These are phyloP conservation scores for Cinnamomum chago DNA, from an alignment of 164 flowering plant genomes.

Conservation along the genomic window DNA sequence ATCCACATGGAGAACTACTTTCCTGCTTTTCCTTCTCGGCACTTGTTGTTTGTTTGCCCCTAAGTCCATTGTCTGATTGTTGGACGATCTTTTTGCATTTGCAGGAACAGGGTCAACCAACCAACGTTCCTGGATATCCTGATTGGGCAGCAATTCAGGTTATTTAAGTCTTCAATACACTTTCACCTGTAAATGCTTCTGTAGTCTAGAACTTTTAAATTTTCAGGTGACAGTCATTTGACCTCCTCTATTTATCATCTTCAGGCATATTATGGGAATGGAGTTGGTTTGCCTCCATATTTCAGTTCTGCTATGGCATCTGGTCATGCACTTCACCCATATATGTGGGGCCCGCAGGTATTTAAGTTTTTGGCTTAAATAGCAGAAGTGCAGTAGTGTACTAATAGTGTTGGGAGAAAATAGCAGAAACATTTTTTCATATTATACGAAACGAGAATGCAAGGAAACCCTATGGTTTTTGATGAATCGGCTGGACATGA, in stretches of 20 bases:
- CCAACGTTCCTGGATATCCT: slow-evolving; percentile 51
- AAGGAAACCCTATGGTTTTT: background rate
- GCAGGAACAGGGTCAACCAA: slow-evolving; percentile 47
- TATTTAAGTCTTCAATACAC: background rate
- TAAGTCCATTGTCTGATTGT: slow-evolving; percentile 10
- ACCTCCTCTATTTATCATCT: slow-evolving; percentile 1
- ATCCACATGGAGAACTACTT: background rate
- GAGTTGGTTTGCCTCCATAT: slow-evolving; percentile 31
- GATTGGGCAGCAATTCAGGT: slow-evolving; percentile 84
- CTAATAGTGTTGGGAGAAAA: background rate
- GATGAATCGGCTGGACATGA: background rate
- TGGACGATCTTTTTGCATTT: slow-evolving; percentile 19
- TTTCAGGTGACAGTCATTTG: background rate
- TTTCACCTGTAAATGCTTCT: background rate
- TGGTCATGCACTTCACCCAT: slow-evolving; percentile 81
- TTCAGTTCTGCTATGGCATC: slow-evolving; percentile 61
- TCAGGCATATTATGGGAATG: slow-evolving; percentile 40
- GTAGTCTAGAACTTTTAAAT: background rate
- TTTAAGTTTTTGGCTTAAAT: background rate
- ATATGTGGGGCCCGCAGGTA: slow-evolving; percentile 96
- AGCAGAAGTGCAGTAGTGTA: background rate
- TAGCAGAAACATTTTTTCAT: background rate
- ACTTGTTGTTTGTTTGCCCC: background rate
- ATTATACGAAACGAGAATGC: background rate
- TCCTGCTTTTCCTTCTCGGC: background rate